phyloP scores from a whole-genome alignment of 2,329 filamentous ascomycete genomes.

The Aspergillus brasiliensis region DNA sequence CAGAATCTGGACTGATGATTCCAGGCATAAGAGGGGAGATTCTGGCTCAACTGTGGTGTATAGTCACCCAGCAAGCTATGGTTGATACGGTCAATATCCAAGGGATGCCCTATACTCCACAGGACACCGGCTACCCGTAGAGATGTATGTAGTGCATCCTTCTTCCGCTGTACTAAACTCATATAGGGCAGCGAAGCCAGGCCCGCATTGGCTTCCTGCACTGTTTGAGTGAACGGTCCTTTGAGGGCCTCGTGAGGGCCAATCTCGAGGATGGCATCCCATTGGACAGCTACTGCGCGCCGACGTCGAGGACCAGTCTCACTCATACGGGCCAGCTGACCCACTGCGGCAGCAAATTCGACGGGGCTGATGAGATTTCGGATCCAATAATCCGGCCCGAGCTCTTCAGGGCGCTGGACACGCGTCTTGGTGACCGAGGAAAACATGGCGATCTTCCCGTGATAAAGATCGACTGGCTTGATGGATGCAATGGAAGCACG shows the following conservation, averaged over 20 bases:
- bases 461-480: constrained; percentile 5
- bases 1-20: constrained; percentile 44
- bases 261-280: constrained; percentile 27
- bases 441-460: constrained; percentile 22
- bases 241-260: constrained; percentile 33
- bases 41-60: too few species aligned
- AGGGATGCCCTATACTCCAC: constrained; percentile 16
- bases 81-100: too few species aligned
- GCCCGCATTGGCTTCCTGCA: too few species aligned
- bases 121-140: constrained; percentile 17
- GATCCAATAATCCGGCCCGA: constrained; percentile 26
- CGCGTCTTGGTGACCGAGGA: constrained; percentile 29
- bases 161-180: constrained; percentile 15
- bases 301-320: neutral
- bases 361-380: constrained; percentile 28
- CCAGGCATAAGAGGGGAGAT: constrained; percentile 39
- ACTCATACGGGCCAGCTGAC: constrained; percentile 7
- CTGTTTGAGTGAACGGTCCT: constrained; percentile 27
- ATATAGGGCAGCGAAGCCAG: constrained; percentile 10
- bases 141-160: constrained; percentile 15
- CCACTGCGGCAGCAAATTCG: constrained; percentile 23
- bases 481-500: constrained; percentile 17
- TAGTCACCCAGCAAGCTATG: too few species aligned
- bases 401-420: constrained; percentile 13
- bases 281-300: neutral